These are phyloP conservation scores for Babesia ovis DNA, from an alignment of 169 alveolate genomes.

Conservation along the genomic window DNA sequence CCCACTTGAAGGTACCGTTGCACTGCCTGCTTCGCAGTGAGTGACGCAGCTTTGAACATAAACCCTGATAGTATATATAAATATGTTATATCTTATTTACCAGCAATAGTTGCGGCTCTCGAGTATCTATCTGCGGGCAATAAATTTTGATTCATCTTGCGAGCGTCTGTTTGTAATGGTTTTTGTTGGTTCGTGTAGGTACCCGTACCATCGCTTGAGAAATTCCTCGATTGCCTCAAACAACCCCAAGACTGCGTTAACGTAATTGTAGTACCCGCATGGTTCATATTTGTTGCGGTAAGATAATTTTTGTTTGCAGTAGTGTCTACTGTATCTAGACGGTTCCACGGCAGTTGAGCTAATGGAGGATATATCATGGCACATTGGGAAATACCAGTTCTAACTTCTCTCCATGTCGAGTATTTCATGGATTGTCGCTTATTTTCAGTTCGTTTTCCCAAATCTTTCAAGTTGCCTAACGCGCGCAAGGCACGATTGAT, in stretches of 20 bases:
- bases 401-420: too few relatives aligned
- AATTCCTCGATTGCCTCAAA: too few relatives aligned
- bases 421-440: neutral
- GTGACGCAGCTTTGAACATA: slow-evolving; percentile 46
- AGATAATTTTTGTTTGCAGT: too few relatives aligned
- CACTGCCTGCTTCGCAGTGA: slow-evolving; percentile 54
- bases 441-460: neutral
- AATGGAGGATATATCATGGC: too few relatives aligned
- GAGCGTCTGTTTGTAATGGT: slow-evolving; percentile 2
- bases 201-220: too few relatives aligned
- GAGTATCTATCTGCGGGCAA: slow-evolving; percentile 54
- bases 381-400: too few relatives aligned
- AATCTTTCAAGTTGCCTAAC: neutral
- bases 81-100: slow-evolving; percentile 1
- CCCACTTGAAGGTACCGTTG: slow-evolving; percentile 51
- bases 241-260: too few relatives aligned
- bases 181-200: too few relatives aligned
- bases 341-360: neutral
- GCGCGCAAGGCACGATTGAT: slow-evolving; percentile 26
- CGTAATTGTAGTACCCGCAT: too few relatives aligned
- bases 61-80: slow-evolving; percentile 14
- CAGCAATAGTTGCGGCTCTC: slow-evolving; percentile 62
- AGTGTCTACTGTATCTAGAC: neutral
- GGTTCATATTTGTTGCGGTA: too few relatives aligned
- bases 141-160: slow-evolving; percentile 51